These are phyloP conservation scores for Halteria grandinella DNA, from an alignment of 73 alveolate genomes.

Conservation along the genomic window DNA sequence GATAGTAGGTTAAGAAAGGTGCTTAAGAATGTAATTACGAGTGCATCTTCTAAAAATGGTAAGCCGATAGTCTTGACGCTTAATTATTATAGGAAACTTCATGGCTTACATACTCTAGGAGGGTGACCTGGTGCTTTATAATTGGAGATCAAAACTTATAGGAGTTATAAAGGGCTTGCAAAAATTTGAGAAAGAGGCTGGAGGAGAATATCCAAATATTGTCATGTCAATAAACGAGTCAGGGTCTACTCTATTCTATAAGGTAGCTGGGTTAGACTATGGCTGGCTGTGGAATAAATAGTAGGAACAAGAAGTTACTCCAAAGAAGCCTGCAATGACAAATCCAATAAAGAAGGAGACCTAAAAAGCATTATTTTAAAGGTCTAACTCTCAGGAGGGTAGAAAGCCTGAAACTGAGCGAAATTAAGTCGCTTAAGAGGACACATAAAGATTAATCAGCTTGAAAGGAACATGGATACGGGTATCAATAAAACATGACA, in stretches of 20 bases:
- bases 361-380: neutral
- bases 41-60: constrained; percentile 15
- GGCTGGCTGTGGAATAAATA: constrained; percentile 44
- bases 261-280: constrained; percentile 6
- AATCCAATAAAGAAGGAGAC: neutral
- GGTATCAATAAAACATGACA: constrained; percentile 11
- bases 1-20: constrained; percentile 2
- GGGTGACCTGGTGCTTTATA: constrained; percentile 19
- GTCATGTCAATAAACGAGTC: neutral
- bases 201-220: neutral
- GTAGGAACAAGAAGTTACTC: neutral
- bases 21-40: neutral
- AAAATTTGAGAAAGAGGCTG: neutral
- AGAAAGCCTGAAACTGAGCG: neutral
- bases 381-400: constrained; percentile 32
- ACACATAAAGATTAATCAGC: neutral
- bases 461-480: constrained; percentile 38
- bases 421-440: neutral
- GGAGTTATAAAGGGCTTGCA: neutral
- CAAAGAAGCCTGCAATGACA: neutral
- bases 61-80: neutral
- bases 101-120: neutral
- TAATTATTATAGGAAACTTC: neutral
- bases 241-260: constrained; percentile 11
- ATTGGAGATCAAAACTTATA: neutral